phyloP scores from a whole-genome alignment of 768 basidiomycete genomes.

The Harrya chromipes region DNA sequence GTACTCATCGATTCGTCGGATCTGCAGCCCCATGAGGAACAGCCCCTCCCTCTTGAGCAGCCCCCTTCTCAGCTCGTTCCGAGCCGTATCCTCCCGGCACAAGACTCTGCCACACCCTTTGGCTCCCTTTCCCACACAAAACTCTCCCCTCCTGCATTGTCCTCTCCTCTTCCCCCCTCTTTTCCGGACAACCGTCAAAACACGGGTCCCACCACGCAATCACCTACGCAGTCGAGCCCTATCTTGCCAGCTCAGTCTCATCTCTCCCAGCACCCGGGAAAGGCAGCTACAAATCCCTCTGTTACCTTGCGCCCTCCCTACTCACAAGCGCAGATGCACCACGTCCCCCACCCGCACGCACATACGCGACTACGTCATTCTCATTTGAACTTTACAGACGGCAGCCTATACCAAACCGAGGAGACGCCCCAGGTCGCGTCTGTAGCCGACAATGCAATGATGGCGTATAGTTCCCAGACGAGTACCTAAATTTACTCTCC shows the following conservation, averaged over 20 bases:
- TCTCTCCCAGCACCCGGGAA: constrained; percentile 25
- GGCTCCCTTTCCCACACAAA: constrained; percentile 22
- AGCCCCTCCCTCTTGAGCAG: constrained; percentile 6
- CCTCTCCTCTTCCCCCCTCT: constrained; percentile 22
- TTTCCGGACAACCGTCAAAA: constrained; percentile 2
- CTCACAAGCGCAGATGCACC: constrained; percentile 63
- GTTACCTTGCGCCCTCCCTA: constrained; percentile 60
- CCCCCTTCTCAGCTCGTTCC: constrained; percentile 17
- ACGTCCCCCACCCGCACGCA: constrained; percentile 76
- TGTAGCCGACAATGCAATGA: constrained; percentile 42
- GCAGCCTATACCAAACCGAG: constrained; percentile 34
- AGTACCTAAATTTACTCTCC: constrained; percentile 17
- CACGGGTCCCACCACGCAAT: constrained; percentile 2
- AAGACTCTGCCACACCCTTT: constrained; percentile 14
- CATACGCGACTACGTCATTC: constrained; percentile 72
- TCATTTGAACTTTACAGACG: constrained; percentile 46
- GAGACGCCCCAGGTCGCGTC: constrained; percentile 26
- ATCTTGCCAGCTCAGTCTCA: constrained; percentile 14
- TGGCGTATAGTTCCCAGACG: constrained; percentile 43
- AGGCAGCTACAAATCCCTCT: constrained; percentile 35
- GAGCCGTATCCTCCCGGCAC: constrained; percentile 17
- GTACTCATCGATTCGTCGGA: constrained; percentile 19
- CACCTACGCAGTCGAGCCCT: constrained; percentile 21
- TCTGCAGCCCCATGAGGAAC: constrained; percentile 10
- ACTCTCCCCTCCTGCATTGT: constrained; percentile 19